These are phyloP conservation scores for Starmera quercuum DNA, from an alignment of 805 yeast genomes.

Conservation along the genomic window DNA sequence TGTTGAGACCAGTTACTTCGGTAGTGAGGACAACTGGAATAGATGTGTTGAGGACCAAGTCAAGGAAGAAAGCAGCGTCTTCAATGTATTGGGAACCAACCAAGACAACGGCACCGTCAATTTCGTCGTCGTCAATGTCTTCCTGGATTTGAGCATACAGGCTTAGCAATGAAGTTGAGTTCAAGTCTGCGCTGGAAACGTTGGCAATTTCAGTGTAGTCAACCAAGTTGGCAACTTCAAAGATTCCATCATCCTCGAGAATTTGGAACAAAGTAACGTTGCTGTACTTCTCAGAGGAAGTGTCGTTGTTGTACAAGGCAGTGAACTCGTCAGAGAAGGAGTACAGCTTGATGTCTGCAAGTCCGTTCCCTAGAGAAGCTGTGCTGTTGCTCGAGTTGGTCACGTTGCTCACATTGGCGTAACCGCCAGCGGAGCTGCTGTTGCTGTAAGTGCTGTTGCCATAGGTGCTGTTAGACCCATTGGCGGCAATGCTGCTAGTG, in stretches of 20 bases:
- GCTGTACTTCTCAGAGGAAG: conserved; percentile 1
- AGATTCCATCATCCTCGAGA: neutral
- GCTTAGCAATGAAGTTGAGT: conserved; percentile 25
- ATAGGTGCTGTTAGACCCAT: neutral
- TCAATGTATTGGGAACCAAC: conserved; percentile 45
- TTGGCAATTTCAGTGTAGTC: neutral
- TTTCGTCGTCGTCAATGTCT: conserved; percentile 18
- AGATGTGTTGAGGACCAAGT: conserved; percentile 26
- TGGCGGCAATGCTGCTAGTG: neutral
- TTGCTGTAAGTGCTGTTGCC: neutral
- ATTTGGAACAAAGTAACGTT: neutral
- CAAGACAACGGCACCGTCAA: conserved; percentile 41
- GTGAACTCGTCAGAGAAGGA: conserved; percentile 11
- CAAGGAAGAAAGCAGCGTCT: conserved; percentile 43
- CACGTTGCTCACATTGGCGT: neutral
- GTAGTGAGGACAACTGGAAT: conserved; percentile 46
- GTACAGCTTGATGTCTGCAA: conserved; percentile 5
- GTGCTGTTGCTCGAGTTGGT: neutral
- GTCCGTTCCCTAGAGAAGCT: neutral
- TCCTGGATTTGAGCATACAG: conserved; percentile 28
- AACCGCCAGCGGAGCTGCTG: no score
- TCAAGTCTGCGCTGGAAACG: conserved; percentile 35
- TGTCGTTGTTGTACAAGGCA: conserved; percentile 4
- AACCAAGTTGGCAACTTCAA: neutral
- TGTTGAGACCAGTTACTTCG: conserved; percentile 42